These are phyloP conservation scores for Colletotrichum nymphaeae DNA, from an alignment of 2,329 filamentous ascomycete genomes.

Conservation along the genomic window DNA sequence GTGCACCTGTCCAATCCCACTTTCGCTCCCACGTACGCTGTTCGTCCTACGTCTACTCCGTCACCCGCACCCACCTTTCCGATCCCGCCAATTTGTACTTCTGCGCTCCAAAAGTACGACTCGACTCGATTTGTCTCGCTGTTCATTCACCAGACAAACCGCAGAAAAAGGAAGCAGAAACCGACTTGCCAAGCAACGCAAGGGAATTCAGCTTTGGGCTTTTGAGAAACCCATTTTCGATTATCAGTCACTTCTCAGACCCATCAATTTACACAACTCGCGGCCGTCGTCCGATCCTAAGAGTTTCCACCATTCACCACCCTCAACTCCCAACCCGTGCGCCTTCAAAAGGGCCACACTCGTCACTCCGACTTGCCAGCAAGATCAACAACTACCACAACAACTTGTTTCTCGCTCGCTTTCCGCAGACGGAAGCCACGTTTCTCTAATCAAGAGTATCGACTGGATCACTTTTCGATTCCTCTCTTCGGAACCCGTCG, in stretches of 20 bases:
- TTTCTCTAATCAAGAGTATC: background rate
- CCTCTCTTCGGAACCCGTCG: background rate
- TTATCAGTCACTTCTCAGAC: background rate
- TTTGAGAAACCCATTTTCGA: constrained; percentile 9
- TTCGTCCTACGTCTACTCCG: constrained; percentile 15
- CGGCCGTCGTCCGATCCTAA: background rate
- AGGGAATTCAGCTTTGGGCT: constrained; percentile 33
- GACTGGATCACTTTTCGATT: background rate
- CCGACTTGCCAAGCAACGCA: constrained; percentile 32
- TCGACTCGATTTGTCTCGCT: constrained; percentile 4
- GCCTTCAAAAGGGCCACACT: constrained; percentile 16
- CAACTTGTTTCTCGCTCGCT: constrained; percentile 21
- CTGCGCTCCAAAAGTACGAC: background rate
- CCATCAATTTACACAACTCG: background rate
- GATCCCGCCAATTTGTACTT: background rate
- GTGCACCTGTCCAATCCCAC: constrained; percentile 23
- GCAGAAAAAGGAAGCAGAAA: constrained; percentile 16
- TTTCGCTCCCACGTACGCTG: constrained; percentile 12
- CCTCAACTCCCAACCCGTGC: background rate
- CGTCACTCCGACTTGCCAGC: constrained; percentile 6
- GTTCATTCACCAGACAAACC: background rate
- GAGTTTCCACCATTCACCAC: background rate
- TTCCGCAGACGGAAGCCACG: constrained; percentile 1
- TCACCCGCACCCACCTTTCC: constrained; percentile 16
- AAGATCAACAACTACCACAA: background rate